Base-by-base conservation (phyloP, 148 eudicot species). In the Suaeda aralocaspica region DNA sequence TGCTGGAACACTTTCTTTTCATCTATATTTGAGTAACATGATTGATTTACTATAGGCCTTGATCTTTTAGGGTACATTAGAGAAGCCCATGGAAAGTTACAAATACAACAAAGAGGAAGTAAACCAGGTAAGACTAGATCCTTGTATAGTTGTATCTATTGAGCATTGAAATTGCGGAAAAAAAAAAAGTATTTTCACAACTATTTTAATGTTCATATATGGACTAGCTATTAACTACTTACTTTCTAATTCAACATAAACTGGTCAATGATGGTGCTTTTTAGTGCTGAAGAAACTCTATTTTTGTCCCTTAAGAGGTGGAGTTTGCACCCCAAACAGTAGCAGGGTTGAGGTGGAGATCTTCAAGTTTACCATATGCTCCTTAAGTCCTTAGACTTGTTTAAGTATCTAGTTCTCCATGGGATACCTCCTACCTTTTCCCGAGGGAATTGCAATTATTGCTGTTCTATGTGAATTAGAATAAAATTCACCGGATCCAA, bases 31-130 rank as follows among this genome's bases (percentile, higher is more conserved):
- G 6, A 55, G 51, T 34, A 59, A 24, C 56, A 39, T 51, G 12
- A 18, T 57, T 68, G 61, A 63, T 44, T 50, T 67, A n/a, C n/a
- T 10, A 59, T 42, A 51, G 39, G 21, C 26, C 29, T 57, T 70
- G 59, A 59, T 66, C 45, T 74, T 75, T 64, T 76, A 94, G 99
- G 84, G 75, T 69, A 70, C 80, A 64, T 64, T 83, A 6, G 88
- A 81, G 81, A 89, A 87, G 79, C 84, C 83, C 6, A 46, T 89
- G 59, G 80, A 83, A 79, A 87, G 81, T 78, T 86, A 87, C 81
- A 85, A 79, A 64, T 87, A 86, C 74, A 94, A 94, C 73, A 84
- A 84, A 78, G 99, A 94, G 68, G 99, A 94, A 79, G 86, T 94
- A 74, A 91, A 94, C 81, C 99, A 94, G 96, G 98, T 91, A 70